phyloP scores from a whole-genome alignment of 2,329 filamentous ascomycete genomes.

The Juglanconis oblonga region DNA sequence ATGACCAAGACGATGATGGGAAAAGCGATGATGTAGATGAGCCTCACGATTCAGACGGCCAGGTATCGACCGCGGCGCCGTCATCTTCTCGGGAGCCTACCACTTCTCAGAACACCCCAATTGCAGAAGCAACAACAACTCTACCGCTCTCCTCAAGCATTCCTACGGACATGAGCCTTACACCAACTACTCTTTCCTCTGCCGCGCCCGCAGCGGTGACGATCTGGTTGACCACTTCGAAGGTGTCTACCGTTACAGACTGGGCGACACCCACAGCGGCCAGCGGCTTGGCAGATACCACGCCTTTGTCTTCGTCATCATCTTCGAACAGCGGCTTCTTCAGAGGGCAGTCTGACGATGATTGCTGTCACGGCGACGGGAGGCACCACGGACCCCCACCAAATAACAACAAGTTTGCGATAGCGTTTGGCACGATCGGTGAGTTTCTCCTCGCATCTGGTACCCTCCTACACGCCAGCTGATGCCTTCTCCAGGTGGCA shows the following conservation, averaged over 20 bases:
- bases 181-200: not conserved
- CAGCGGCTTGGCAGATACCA: not conserved
- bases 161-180: not conserved
- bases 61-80: no score
- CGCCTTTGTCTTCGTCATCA: not conserved
- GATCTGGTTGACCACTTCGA: not conserved
- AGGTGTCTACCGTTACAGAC: not conserved
- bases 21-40: no score
- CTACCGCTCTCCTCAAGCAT: not conserved
- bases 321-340: not conserved
- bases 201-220: not conserved
- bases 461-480: not conserved
- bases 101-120: not conserved
- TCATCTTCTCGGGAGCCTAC: no score
- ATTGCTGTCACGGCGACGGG: not conserved
- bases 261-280: not conserved
- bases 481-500: not conserved
- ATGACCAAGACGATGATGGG: no score
- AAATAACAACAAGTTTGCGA: slow-evolving; percentile 11
- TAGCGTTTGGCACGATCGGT: slow-evolving; percentile 16
- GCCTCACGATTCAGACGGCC: no score
- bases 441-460: not conserved
- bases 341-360: not conserved
- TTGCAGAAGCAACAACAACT: not conserved
- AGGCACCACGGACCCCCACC: not conserved